Percentiles rank a stretch among this genome's conserved stretches.
phyloP scores from a whole-genome alignment of 495 filamentous ascomycete genomes.

The Trichocladium uniseriatum region DNA sequence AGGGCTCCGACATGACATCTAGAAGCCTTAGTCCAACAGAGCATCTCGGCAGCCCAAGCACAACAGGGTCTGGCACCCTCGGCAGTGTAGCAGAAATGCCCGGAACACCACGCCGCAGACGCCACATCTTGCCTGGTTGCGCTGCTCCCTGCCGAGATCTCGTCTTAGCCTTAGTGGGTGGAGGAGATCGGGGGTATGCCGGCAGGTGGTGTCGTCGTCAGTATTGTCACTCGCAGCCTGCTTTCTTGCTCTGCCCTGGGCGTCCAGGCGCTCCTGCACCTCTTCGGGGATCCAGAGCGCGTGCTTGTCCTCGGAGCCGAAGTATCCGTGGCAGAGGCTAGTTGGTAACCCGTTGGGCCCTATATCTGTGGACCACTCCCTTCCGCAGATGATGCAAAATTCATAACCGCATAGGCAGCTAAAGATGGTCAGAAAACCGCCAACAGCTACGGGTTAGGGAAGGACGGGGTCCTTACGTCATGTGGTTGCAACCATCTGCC shows the following conservation, averaged over 20 bases:
- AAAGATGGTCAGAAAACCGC: neutral
- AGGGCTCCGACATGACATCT: too few species aligned
- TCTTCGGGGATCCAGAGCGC: neutral
- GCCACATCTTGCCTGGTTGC: neutral
- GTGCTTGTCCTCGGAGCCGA: neutral
- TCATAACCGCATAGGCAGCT: constrained; percentile 5
- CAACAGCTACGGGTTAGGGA: neutral
- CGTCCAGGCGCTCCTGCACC: constrained; percentile 1
- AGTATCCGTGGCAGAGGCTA: neutral
- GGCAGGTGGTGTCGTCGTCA: neutral
- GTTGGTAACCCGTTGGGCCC: too few species aligned
- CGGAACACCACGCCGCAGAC: neutral
- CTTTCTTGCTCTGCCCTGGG: neutral
- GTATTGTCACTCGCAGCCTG: neutral
- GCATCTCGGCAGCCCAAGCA: constrained; percentile 2
- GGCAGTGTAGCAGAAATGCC: constrained; percentile 3
- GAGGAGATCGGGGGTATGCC: neutral
- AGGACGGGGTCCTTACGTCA: neutral
- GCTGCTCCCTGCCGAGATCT: neutral
- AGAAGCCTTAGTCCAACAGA: neutral
- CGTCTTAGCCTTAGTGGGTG: neutral
- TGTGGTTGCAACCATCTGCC: constrained; percentile 2
- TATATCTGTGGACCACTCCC: neutral
- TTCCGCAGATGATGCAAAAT: constrained; percentile 3
- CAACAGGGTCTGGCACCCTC: neutral